Evolutionary conservation across 2,329 filamentous ascomycete genomes (phyloP).

Genomic region (Fusarium sp.): DNA sequence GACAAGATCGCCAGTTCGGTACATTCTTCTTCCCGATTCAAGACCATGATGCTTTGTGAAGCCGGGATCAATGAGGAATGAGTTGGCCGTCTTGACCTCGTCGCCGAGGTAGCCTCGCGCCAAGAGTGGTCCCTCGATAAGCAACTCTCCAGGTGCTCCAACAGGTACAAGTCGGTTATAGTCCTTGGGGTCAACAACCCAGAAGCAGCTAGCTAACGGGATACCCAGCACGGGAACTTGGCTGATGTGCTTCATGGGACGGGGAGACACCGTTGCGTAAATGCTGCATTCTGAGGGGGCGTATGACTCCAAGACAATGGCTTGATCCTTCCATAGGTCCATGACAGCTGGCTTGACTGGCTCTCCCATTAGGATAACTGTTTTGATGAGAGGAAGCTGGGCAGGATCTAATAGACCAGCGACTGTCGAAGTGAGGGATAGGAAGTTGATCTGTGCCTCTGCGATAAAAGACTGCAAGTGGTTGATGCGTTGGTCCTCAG

Average conservation of each 20-base stretch:
- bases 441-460: not conserved
- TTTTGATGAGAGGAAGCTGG: not conserved
- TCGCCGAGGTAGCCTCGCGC: slow-evolving; percentile 7
- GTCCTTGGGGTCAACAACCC: slow-evolving; percentile 7
- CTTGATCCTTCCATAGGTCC: slow-evolving; percentile 10
- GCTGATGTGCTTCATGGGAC: slow-evolving; percentile 1
- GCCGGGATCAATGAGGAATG: not conserved
- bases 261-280: not conserved
- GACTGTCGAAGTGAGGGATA: slow-evolving; percentile 6
- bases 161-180: not conserved
- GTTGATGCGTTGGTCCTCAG: slow-evolving; percentile 11
- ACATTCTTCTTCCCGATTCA: slow-evolving; percentile 5
- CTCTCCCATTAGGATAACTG: slow-evolving; percentile 7
- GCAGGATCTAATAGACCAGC: not conserved
- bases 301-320: slow-evolving; percentile 1
- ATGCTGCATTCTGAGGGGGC: slow-evolving; percentile 6
- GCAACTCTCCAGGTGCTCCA: not conserved
- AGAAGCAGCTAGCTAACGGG: not conserved
- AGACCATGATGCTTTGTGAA: slow-evolving; percentile 10
- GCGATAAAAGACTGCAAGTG: not conserved
- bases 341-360: slow-evolving; percentile 11
- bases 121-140: slow-evolving; percentile 1
- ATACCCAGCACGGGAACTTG: slow-evolving; percentile 8
- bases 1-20: slow-evolving; percentile 9
- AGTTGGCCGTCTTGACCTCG: not conserved